Percentiles rank a stretch among this genome's conserved stretches.
These are phyloP conservation scores for Colletotrichum horii DNA, from an alignment of 2,329 filamentous ascomycete species.

Conservation along the genomic window DNA sequence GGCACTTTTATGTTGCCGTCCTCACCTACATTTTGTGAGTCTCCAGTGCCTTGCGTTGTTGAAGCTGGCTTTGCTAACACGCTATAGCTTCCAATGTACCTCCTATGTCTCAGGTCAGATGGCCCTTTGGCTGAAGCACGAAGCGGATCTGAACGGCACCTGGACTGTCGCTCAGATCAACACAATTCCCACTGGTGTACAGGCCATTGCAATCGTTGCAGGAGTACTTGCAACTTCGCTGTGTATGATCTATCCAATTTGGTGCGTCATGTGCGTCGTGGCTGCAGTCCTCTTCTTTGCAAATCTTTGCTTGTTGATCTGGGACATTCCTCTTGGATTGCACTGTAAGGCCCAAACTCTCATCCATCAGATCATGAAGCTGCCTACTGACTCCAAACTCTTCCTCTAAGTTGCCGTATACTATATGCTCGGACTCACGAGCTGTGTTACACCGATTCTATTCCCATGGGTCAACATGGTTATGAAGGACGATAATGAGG, in stretches of 20 bases:
- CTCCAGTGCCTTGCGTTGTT: not conserved
- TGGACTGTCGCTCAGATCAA: slow-evolving; percentile 22
- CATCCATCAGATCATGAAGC: not conserved
- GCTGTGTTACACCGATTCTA: slow-evolving; percentile 22
- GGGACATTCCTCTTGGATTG: slow-evolving; percentile 21
- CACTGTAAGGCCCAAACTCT: slow-evolving; percentile 1
- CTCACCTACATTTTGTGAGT: slow-evolving; percentile 26
- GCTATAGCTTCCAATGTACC: slow-evolving; percentile 18
- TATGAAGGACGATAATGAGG: slow-evolving; percentile 23
- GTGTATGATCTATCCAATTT: slow-evolving; percentile 35
- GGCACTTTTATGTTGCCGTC: slow-evolving; percentile 31
- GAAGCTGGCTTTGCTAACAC: not conserved
- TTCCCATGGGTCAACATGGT: slow-evolving; percentile 23
- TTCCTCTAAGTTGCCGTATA: not conserved
- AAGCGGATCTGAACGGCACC: slow-evolving; percentile 18
- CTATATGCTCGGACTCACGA: slow-evolving; percentile 22
- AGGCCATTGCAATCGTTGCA: slow-evolving; percentile 26
- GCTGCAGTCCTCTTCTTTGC: slow-evolving; percentile 17
- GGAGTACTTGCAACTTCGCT: slow-evolving; percentile 28
- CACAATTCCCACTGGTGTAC: slow-evolving; percentile 18
- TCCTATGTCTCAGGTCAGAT: slow-evolving; percentile 25
- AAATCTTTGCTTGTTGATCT: slow-evolving; percentile 20
- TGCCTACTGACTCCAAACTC: not conserved
- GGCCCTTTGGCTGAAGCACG: slow-evolving; percentile 23
- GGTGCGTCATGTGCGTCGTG: slow-evolving; percentile 29